phyloP scores from a whole-genome alignment of 169 alveolate species.

The Cyclospora cayetanensis region DNA sequence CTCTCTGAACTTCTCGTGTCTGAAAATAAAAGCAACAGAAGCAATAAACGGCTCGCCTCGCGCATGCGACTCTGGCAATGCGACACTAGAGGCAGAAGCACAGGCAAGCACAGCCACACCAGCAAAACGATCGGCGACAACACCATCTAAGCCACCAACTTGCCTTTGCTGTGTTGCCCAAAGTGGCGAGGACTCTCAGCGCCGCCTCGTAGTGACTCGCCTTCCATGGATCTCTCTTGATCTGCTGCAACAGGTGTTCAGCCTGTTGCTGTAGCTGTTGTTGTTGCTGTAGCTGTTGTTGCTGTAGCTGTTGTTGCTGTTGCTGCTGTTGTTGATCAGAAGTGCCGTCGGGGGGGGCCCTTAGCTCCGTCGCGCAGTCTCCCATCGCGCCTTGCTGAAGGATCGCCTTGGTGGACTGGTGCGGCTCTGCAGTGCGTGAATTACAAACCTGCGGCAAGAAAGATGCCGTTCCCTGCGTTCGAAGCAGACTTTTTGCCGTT shows the following conservation, averaged over 20 bases:
- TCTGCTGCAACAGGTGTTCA: slow-evolving; percentile 8
- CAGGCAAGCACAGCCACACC: not conserved
- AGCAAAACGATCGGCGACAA: not conserved
- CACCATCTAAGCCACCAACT: not conserved
- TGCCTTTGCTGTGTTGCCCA: not conserved
- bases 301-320: slow-evolving; percentile 14
- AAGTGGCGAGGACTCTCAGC: not conserved
- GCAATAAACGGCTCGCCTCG: too few species aligned
- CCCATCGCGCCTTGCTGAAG: not conserved
- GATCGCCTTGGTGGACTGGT: too few species aligned
- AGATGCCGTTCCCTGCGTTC: too few species aligned
- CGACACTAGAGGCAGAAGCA: not conserved
- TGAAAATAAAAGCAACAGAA: not conserved
- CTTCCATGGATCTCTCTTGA: not conserved
- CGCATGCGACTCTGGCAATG: too few species aligned
- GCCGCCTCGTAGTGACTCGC: not conserved
- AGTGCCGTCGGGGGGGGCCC: not conserved
- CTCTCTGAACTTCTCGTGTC: not conserved
- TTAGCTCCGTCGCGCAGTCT: not conserved
- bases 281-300: not conserved
- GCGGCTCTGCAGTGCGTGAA: too few species aligned
- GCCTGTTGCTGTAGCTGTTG: not conserved
- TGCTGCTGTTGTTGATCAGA: not conserved
- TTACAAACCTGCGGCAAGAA: too few species aligned
- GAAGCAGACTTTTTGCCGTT: too few species aligned